Conservation (phyloP, 441 rosid genomes). For the Gossypium davidsonii region DNA sequence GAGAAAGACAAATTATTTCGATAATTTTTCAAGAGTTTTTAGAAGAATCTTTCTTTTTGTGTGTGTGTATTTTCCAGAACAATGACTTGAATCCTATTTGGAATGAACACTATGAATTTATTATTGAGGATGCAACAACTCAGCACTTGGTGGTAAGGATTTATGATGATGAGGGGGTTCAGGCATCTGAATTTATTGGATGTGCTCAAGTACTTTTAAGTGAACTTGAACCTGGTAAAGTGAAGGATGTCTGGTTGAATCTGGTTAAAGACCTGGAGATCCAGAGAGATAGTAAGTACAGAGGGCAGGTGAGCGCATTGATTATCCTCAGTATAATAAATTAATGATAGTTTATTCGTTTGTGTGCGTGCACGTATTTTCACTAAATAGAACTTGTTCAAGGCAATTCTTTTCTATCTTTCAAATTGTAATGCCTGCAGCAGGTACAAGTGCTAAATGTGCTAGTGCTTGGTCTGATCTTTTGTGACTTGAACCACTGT, state of each 20-base stretch:
- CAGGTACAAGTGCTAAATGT: neutral
- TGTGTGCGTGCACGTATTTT: neutral
- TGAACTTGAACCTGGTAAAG: constrained; percentile 87
- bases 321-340: neutral
- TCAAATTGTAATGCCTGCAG: neutral
- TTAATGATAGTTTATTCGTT: neutral
- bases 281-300: constrained; percentile 79
- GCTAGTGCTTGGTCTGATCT: neutral
- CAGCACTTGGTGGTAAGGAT: constrained; percentile 74
- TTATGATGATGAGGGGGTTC: constrained; percentile 87
- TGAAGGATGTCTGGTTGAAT: constrained; percentile 87
- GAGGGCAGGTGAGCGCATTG: constrained; percentile 68
- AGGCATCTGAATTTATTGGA: constrained; percentile 76
- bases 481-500: neutral
- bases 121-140: constrained; percentile 80
- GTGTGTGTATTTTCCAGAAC: constrained; percentile 33
- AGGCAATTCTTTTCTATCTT: constrained; percentile 1
- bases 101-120: constrained; percentile 89
- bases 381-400: neutral
- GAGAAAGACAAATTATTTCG: neutral
- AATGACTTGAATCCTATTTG: constrained; percentile 88
- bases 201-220: constrained; percentile 56
- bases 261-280: constrained; percentile 89
- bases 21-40: neutral
- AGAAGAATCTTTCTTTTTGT: neutral